A percentile compares a stretch with the other conserved stretches of the same genome.
phyloP scores from a whole-genome alignment of 164 flowering plant genomes.

The Chimonanthus salicifolius region DNA sequence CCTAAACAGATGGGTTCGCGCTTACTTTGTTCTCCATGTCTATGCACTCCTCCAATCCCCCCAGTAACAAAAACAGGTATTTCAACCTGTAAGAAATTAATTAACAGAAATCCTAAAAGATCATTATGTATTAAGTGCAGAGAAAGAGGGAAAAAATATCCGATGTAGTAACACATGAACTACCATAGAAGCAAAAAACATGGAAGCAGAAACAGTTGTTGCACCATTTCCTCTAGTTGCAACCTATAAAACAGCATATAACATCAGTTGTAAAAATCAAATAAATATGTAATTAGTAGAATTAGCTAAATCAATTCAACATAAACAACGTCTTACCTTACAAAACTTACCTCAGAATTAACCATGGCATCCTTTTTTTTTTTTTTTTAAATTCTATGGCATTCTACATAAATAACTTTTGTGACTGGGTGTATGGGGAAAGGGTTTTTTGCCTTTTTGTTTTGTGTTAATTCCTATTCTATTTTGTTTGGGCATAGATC shows the following conservation, averaged over 20 bases:
- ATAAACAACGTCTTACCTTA: no score
- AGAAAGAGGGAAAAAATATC: not conserved
- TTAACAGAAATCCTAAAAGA: not conserved
- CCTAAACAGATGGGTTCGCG: not conserved
- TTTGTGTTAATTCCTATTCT: no score
- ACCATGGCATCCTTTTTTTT: not conserved
- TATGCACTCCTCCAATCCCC: slow-evolving; percentile 96
- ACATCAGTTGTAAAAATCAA: not conserved
- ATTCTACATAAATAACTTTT: no score
- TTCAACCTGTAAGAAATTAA: slow-evolving; percentile 59
- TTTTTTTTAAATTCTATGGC: no score
- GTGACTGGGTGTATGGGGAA: no score
- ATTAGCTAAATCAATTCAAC: not conserved
- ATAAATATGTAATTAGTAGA: not conserved
- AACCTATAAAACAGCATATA: slow-evolving; percentile 38
- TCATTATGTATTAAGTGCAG: not conserved
- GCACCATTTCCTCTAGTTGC: slow-evolving; percentile 83
- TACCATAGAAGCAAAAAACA: slow-evolving; percentile 91
- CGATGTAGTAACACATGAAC: slow-evolving; percentile 1
- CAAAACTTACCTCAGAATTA: not conserved
- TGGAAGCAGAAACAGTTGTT: slow-evolving; percentile 92
- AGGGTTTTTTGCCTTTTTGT: no score
- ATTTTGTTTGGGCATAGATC: no score
- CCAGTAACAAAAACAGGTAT: slow-evolving; percentile 91
- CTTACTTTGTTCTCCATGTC: slow-evolving; percentile 86